Conservation (phyloP, 805 yeast genomes). For the Wickerhamomyces rabaulensis region DNA sequence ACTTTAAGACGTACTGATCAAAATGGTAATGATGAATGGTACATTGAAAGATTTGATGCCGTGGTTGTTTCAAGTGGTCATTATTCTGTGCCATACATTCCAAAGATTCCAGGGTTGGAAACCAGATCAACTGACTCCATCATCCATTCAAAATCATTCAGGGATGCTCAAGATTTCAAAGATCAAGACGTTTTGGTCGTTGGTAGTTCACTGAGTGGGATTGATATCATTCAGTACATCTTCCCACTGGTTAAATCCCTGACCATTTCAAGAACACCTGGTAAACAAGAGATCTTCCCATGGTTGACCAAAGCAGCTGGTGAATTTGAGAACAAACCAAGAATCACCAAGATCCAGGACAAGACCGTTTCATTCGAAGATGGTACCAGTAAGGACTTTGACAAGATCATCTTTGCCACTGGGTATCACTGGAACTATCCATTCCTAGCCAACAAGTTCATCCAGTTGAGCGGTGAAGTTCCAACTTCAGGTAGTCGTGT, state of each 20-base stretch:
- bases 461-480: constrained; percentile 8
- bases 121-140: constrained; percentile 36
- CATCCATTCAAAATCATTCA: constrained; percentile 45
- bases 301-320: constrained; percentile 37
- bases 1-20: constrained; percentile 18
- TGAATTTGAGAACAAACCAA: constrained; percentile 28
- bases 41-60: constrained; percentile 44
- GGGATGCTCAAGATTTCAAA: constrained; percentile 34
- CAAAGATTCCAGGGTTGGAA: constrained; percentile 42
- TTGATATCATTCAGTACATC: constrained; percentile 38
- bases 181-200: constrained; percentile 36
- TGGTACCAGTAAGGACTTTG: constrained; percentile 28
- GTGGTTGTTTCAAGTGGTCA: constrained; percentile 57
- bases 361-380: constrained; percentile 28
- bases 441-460: constrained; percentile 23
- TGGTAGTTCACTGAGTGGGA: constrained; percentile 38
- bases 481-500: constrained; percentile 27
- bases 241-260: constrained; percentile 32
- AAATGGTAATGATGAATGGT: constrained; percentile 32
- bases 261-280: constrained; percentile 72
- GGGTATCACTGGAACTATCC: constrained; percentile 40
- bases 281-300: constrained; percentile 40
- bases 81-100: constrained; percentile 49
- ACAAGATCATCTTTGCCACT: constrained; percentile 33
- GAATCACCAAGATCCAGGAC: constrained; percentile 22